Conservation (phyloP, 2,329 filamentous ascomycete genomes). For the Fusarium virguliforme region DNA sequence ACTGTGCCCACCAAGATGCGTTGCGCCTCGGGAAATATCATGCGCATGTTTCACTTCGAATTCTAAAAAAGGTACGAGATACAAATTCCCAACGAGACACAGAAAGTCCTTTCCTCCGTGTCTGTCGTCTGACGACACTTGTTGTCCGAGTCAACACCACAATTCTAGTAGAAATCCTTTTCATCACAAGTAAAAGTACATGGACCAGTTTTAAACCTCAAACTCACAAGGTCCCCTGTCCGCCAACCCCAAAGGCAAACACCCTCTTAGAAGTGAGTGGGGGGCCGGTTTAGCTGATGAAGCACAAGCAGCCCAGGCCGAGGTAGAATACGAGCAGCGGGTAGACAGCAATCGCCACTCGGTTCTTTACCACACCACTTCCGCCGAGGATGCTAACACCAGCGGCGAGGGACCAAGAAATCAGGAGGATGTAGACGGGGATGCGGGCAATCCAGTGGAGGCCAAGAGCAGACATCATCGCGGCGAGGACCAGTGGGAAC, state of each 20-base stretch:
- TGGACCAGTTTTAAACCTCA: slow-evolving; percentile 25
- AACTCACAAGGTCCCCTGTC: slow-evolving; percentile 8
- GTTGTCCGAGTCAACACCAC: slow-evolving; percentile 22
- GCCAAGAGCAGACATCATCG: slow-evolving; percentile 86
- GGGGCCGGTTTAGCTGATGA: slow-evolving; percentile 80
- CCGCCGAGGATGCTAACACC: slow-evolving; percentile 96
- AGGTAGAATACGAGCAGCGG: slow-evolving; percentile 97
- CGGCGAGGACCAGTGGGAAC: slow-evolving; percentile 95
- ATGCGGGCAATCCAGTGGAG: slow-evolving; percentile 87
- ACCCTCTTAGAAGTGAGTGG: background rate
- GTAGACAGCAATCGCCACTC: slow-evolving; percentile 94
- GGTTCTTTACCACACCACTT: slow-evolving; percentile 94
- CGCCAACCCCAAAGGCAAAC: background rate
- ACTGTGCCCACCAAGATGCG: slow-evolving; percentile 17
- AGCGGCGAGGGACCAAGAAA: slow-evolving; percentile 94
- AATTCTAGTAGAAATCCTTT: slow-evolving; percentile 30
- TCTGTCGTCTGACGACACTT: slow-evolving; percentile 22
- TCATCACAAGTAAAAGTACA: slow-evolving; percentile 42
- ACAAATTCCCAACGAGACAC: slow-evolving; percentile 19
- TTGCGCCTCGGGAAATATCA: slow-evolving; percentile 5
- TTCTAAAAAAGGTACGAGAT: slow-evolving; percentile 26
- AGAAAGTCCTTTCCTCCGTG: slow-evolving; percentile 4
- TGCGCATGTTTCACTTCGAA: slow-evolving; percentile 23
- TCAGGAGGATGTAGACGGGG: slow-evolving; percentile 89
- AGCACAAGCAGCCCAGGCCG: slow-evolving; percentile 93